Base-by-base conservation (phyloP, 148 eudicot species). In the Fallopia convolvulus region DNA sequence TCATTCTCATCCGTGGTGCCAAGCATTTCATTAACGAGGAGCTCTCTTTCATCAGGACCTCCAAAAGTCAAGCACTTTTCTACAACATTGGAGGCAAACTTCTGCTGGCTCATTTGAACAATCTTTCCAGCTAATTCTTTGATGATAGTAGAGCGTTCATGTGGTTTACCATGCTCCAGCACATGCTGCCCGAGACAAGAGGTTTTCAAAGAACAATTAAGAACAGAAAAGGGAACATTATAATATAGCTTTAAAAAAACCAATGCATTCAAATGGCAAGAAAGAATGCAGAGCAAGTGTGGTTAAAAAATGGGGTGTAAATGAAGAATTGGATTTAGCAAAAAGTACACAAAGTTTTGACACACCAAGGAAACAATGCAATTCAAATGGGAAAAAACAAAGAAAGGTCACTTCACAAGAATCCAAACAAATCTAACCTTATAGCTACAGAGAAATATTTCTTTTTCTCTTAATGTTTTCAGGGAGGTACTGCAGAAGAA, bases 101-200 rank as follows among this genome's bases (percentile, higher is more conserved):
- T 85, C 70, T 85, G 86, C 80, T 85, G 88, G 73, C 88, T 85
- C 88, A 85, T 85, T 70, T 83, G 84, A 70, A 85, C 88, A 26
- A 85, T 81, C 74, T 81, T 81, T 63, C 88, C 86, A 41, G 81
- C 79, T 65, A 85, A 73, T 61, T 85, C 79, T 33, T 75, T 75
- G 23, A 85, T 85, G 41, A 83, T 85, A 41, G 53, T 30, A 2
- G 86, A 13, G 8, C 88, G 80, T 41, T 85, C 86, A 48, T 83
- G 78, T 11, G 86, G 84, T 75, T 83, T 83, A 14, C 88, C 88
- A 63, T 81, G 84, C 79, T 85, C 86, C 81, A 85, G 66, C 12
- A 85, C 86, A 63, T 85, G 88, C 88, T 85, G 80, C 68, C 7
- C 53, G 12, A 74, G 76, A 9, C 8, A 77, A n/a, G 30, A 17